phyloP scores from a whole-genome alignment of 805 yeast species.

The Sporopachydermia quercuum region DNA sequence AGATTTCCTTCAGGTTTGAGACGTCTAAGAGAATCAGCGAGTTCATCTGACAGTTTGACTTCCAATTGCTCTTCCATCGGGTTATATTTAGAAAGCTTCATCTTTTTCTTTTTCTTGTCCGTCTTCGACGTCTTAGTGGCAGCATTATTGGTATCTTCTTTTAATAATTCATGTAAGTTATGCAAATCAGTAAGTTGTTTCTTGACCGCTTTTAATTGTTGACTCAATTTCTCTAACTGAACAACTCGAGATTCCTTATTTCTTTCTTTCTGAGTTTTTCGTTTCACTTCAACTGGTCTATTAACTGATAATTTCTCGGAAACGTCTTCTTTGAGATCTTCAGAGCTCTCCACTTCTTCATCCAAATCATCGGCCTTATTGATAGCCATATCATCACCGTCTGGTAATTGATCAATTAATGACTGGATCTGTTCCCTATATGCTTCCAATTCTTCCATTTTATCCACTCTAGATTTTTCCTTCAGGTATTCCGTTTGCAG shows the following conservation, averaged over 20 bases:
- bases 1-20: slow-evolving; percentile 85
- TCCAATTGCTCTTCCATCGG: slow-evolving; percentile 37
- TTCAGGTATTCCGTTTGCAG: slow-evolving; percentile 49
- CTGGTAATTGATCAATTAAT: slow-evolving; percentile 48
- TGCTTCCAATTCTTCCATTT: slow-evolving; percentile 44
- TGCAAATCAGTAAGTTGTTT: slow-evolving; percentile 44
- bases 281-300: slow-evolving; percentile 49
- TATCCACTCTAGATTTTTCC: slow-evolving; percentile 55
- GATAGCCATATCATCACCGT: slow-evolving; percentile 27
- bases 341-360: slow-evolving; percentile 15
- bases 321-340: slow-evolving; percentile 18
- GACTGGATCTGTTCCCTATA: slow-evolving; percentile 49
- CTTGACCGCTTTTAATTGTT: slow-evolving; percentile 44
- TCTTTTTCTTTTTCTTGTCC: slow-evolving; percentile 22
- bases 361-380: slow-evolving; percentile 18
- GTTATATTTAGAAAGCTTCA: slow-evolving; percentile 30
- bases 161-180: slow-evolving; percentile 22
- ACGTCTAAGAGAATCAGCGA: slow-evolving; percentile 70
- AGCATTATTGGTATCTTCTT: slow-evolving; percentile 15
- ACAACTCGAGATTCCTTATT: slow-evolving; percentile 54
- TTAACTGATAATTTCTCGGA: slow-evolving; percentile 48
- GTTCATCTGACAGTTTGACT: slow-evolving; percentile 78
- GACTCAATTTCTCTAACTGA: slow-evolving; percentile 30
- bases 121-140: slow-evolving; percentile 15
- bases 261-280: slow-evolving; percentile 67